Percentiles rank a stretch among this genome's conserved stretches.
Conservation (phyloP, 768 basidiomycete species). For the Tricholoma saponaceum region DNA sequence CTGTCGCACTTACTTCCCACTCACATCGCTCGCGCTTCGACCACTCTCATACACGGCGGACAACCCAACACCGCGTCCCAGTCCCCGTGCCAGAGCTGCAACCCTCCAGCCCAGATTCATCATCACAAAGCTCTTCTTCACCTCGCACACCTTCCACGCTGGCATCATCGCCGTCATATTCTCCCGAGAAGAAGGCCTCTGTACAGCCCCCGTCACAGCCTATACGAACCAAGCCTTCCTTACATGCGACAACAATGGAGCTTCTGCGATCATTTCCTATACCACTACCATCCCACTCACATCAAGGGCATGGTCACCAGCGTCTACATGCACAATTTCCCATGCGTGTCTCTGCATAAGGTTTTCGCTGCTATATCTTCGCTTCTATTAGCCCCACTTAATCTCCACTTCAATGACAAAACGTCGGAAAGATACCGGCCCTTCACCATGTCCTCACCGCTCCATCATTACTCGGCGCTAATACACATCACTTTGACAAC, state of each 20-base stretch:
- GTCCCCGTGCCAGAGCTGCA: slow-evolving; percentile 38
- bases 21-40: slow-evolving; percentile 20
- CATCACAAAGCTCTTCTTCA: slow-evolving; percentile 23
- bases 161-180: slow-evolving; percentile 20
- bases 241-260: slow-evolving; percentile 37
- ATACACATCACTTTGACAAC: neutral
- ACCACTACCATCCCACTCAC: slow-evolving; percentile 26
- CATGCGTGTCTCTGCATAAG: slow-evolving; percentile 7
- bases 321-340: slow-evolving; percentile 11
- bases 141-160: slow-evolving; percentile 23
- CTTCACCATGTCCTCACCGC: slow-evolving; percentile 1
- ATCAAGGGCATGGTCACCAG: slow-evolving; percentile 18
- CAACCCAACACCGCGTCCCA: neutral
- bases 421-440: slow-evolving; percentile 1
- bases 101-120: slow-evolving; percentile 36
- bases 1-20: slow-evolving; percentile 18
- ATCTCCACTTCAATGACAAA: neutral
- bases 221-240: slow-evolving; percentile 21
- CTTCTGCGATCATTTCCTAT: slow-evolving; percentile 46
- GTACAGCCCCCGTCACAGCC: slow-evolving; percentile 12
- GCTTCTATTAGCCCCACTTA: neutral
- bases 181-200: slow-evolving; percentile 13
- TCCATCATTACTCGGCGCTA: neutral
- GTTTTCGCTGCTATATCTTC: neutral
- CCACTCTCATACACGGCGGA: slow-evolving; percentile 11